A percentile compares a stretch with the other conserved stretches of the same genome.
Conservation (phyloP, 2,329 filamentous ascomycete species). For the Neoascochyta sp. region DNA sequence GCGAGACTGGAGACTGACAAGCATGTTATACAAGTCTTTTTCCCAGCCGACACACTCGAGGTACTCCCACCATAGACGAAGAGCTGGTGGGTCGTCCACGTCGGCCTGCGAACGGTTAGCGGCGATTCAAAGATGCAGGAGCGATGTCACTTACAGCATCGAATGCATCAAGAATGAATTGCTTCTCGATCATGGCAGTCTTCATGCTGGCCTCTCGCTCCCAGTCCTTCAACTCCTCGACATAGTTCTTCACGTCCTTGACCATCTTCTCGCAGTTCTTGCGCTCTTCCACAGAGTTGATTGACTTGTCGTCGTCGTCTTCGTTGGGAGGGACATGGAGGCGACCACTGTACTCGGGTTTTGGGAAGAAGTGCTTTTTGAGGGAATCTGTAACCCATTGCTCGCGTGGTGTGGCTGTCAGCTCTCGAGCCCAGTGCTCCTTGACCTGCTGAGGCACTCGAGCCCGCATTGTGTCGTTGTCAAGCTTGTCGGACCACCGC, state of each 20-base stretch:
- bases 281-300: constrained; percentile 16
- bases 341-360: constrained; percentile 40
- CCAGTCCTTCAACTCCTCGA: constrained; percentile 39
- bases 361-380: constrained; percentile 43
- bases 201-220: constrained; percentile 38
- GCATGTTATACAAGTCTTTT: constrained; percentile 40
- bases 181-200: constrained; percentile 34
- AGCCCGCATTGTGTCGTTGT: constrained; percentile 41
- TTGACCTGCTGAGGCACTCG: constrained; percentile 39
- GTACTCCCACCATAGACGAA: constrained; percentile 49
- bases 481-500: constrained; percentile 45
- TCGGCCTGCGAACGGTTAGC: constrained; percentile 30
- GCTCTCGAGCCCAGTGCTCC: constrained; percentile 39
- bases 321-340: constrained; percentile 14
- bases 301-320: constrained; percentile 15
- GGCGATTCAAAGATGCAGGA: background rate
- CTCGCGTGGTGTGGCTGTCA: constrained; percentile 35
- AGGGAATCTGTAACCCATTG: constrained; percentile 43
- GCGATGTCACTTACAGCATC: constrained; percentile 22
- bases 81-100: constrained; percentile 38
- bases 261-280: constrained; percentile 22
- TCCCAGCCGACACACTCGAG: constrained; percentile 45
- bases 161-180: constrained; percentile 42
- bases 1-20: constrained; percentile 29
- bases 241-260: constrained; percentile 33